Conservation (phyloP, 805 yeast species). For the Saccharomycopsis sp. region DNA sequence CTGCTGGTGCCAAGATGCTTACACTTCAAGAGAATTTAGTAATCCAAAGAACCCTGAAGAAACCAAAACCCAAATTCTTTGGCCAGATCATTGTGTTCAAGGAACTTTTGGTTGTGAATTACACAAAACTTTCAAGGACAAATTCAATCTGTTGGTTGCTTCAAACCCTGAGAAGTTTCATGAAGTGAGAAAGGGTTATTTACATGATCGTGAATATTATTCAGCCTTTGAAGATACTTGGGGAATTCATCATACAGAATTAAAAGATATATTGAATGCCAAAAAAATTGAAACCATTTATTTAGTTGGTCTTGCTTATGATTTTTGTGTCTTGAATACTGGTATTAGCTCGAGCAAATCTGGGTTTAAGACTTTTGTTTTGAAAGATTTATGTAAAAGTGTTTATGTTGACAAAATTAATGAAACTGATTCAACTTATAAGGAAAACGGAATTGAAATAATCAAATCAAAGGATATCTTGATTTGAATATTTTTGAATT, state of each 20-base stretch:
- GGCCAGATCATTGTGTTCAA: conserved; percentile 93
- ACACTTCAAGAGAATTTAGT: conserved; percentile 33
- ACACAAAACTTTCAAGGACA: conserved; percentile 21
- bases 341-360: conserved; percentile 53
- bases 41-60: conserved; percentile 38
- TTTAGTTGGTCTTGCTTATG: conserved; percentile 78
- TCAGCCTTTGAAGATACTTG: conserved; percentile 81
- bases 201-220: conserved; percentile 70
- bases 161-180: no score
- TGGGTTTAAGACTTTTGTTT: conserved; percentile 58
- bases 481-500: no score
- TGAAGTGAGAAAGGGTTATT: conserved; percentile 60
- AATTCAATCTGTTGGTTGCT: no score
- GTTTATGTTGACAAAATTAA: conserved; percentile 36
- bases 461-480: conserved; percentile 13
- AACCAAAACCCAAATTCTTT: conserved; percentile 36
- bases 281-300: conserved; percentile 48
- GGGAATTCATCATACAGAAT: conserved; percentile 60
- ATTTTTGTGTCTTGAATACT: conserved; percentile 73
- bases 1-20: conserved; percentile 45
- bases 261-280: conserved; percentile 35
- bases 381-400: conserved; percentile 45
- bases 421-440: conserved; percentile 29
- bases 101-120: conserved; percentile 51
- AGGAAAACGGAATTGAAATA: conserved; percentile 26